These are phyloP conservation scores for Fusarium annulatum DNA, from an alignment of 2,329 filamentous ascomycete species.

Conservation along the genomic window DNA sequence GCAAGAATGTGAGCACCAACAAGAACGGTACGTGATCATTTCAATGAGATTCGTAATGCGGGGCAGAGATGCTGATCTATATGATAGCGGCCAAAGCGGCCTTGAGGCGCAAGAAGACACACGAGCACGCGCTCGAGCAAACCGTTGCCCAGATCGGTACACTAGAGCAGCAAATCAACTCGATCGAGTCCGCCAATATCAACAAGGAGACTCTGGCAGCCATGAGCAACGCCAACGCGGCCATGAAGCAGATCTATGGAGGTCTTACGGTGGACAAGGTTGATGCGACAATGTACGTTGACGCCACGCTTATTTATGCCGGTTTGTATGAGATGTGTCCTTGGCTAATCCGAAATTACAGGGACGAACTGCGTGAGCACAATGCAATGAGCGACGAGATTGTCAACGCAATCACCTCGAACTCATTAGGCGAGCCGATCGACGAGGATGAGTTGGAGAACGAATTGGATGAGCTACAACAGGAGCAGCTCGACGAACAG, in stretches of 20 bases:
- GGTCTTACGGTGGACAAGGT: constrained; percentile 94
- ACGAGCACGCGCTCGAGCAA: constrained; percentile 92
- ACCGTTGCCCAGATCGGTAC: constrained; percentile 90
- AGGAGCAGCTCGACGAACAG: constrained; percentile 91
- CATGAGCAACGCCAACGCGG: constrained; percentile 89
- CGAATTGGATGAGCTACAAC: constrained; percentile 87
- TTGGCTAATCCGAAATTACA: constrained; percentile 56
- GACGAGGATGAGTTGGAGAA: constrained; percentile 90
- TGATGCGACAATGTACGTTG: constrained; percentile 88
- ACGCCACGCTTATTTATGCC: neutral
- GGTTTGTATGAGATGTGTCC: neutral
- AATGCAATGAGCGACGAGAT: constrained; percentile 96
- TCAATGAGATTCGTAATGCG: constrained; percentile 10
- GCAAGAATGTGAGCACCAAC: constrained; percentile 87
- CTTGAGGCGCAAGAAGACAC: constrained; percentile 91
- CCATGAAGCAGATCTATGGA: constrained; percentile 94
- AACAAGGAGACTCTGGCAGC: constrained; percentile 95
- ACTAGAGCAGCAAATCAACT: constrained; percentile 93
- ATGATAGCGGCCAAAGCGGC: constrained; percentile 85
- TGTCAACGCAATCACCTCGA: constrained; percentile 81
- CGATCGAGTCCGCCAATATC: constrained; percentile 98
- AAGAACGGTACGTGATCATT: constrained; percentile 78
- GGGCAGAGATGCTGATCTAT: constrained; percentile 40
- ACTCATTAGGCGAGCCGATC: constrained; percentile 72
- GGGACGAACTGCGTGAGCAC: constrained; percentile 91